Percentiles rank a stretch among this genome's conserved stretches.
phyloP scores from a whole-genome alignment of 331 rosid species.

The Saraca asoca region DNA sequence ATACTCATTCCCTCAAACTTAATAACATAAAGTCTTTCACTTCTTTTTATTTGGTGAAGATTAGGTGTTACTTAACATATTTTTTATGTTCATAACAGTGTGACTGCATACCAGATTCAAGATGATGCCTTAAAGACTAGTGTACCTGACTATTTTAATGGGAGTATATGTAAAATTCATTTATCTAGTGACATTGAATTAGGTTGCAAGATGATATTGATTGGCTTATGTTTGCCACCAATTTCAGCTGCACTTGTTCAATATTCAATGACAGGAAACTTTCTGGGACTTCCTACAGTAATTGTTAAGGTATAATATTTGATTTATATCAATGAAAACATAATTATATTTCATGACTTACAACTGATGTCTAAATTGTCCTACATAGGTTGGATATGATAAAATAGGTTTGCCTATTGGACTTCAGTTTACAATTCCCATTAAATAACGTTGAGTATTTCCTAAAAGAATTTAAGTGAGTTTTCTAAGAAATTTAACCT shows the following conservation, averaged over 20 bases:
- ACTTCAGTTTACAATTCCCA: no score
- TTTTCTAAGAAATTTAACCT: no score
- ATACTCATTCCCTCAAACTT: constrained; percentile 28
- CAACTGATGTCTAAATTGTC: no score
- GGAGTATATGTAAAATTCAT: constrained; percentile 57
- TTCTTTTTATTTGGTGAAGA: background rate
- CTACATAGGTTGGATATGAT: no score
- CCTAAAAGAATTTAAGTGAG: no score
- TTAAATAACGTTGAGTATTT: no score
- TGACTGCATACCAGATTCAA: constrained; percentile 81
- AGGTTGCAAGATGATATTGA: no score
- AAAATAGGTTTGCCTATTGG: no score
- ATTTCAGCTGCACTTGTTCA: constrained; percentile 84
- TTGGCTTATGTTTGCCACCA: background rate
- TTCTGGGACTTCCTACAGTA: constrained; percentile 84
- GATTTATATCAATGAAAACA: no score
- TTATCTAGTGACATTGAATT: background rate
- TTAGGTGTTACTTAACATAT: background rate
- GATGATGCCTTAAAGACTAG: constrained; percentile 81
- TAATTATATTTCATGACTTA: no score
- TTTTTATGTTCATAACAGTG: constrained; percentile 47
- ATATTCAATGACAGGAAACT: constrained; percentile 83
- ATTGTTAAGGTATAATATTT: constrained; percentile 67
- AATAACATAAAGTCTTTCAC: background rate
- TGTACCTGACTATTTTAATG: constrained; percentile 89